Percentiles rank a stretch among this genome's conserved stretches.
phyloP scores from a whole-genome alignment of 176 grass and related monocot genomes.

The Carex cristatella region DNA sequence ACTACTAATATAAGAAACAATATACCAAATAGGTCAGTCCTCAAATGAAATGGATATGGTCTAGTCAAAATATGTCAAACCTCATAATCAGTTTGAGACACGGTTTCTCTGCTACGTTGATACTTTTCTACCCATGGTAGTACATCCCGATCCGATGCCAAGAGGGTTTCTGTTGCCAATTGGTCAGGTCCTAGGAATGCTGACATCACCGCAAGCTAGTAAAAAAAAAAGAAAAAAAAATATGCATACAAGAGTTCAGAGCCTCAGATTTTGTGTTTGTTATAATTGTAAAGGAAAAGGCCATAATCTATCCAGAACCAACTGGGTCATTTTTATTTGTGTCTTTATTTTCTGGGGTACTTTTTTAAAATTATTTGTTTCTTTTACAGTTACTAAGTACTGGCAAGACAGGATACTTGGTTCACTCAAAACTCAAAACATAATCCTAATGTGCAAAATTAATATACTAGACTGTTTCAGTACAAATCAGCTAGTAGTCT shows the following conservation, averaged over 20 bases:
- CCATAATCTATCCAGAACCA: neutral
- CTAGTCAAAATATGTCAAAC: constrained; percentile 27
- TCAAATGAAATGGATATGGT: neutral
- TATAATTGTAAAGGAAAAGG: neutral
- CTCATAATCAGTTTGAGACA: constrained; percentile 92
- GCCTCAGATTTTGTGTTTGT: neutral
- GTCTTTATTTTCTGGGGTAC: neutral
- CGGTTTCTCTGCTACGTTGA: constrained; percentile 81
- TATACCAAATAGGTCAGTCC: neutral
- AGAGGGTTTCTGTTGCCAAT: constrained; percentile 48
- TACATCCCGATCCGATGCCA: constrained; percentile 68
- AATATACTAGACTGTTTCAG: neutral
- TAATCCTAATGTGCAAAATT: neutral
- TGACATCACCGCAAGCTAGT: constrained; percentile 92
- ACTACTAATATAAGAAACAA: neutral
- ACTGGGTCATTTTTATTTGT: neutral
- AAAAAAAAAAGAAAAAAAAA: constrained; percentile 13
- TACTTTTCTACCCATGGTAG: constrained; percentile 90
- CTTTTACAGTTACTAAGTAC: neutral
- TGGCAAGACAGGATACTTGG: neutral
- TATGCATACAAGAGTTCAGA: neutral
- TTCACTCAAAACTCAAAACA: neutral
- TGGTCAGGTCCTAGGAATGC: constrained; percentile 86
- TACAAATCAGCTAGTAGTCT: neutral
- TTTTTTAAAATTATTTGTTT: neutral